Evolutionary conservation across 352 stramenopile genomes (phyloP).

Genomic region (Globisporangium mamillatum): DNA sequence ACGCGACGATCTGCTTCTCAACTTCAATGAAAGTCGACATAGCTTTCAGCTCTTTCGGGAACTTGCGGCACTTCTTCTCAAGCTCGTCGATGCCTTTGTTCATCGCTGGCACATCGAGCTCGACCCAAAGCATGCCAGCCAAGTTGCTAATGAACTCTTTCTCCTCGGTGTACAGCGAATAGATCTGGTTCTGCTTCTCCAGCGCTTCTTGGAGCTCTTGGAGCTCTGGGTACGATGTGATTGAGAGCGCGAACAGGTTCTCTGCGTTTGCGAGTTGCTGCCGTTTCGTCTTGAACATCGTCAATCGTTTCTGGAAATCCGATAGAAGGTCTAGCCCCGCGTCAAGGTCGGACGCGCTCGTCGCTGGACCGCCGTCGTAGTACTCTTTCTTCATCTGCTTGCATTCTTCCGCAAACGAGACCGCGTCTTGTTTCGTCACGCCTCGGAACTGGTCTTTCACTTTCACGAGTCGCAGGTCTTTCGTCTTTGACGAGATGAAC

Average conservation of each 20-base stretch:
- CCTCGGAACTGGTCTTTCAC: conserved; percentile 94
- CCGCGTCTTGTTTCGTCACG: conserved; percentile 90
- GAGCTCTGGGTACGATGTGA: conserved; percentile 90
- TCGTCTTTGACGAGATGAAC: conserved; percentile 86
- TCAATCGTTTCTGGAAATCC: conserved; percentile 83
- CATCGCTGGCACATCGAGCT: conserved; percentile 91
- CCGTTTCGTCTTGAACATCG: conserved; percentile 65
- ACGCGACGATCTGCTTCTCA: conserved; percentile 90
- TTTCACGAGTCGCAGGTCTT: conserved; percentile 90
- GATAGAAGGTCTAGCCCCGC: conserved; percentile 85
- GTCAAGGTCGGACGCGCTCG: conserved; percentile 83
- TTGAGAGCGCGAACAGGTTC: conserved; percentile 91
- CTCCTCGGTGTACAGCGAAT: conserved; percentile 90
- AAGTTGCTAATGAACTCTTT: conserved; percentile 92
- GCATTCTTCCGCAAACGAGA: conserved; percentile 88
- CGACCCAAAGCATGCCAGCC: conserved; percentile 90
- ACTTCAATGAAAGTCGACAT: conserved; percentile 91
- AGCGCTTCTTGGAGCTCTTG: conserved; percentile 84
- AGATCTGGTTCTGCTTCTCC: conserved; percentile 89
- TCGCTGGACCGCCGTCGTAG: conserved; percentile 79
- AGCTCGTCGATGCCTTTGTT: conserved; percentile 92
- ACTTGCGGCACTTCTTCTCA: conserved; percentile 90
- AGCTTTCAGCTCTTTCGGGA: conserved; percentile 88
- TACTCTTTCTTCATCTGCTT: conserved; percentile 88
- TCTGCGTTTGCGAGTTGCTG: conserved; percentile 93